A percentile compares a stretch with the other conserved stretches of the same genome.
phyloP scores from a whole-genome alignment of 768 basidiomycete genomes.

The Fibroporia radiculosa region DNA sequence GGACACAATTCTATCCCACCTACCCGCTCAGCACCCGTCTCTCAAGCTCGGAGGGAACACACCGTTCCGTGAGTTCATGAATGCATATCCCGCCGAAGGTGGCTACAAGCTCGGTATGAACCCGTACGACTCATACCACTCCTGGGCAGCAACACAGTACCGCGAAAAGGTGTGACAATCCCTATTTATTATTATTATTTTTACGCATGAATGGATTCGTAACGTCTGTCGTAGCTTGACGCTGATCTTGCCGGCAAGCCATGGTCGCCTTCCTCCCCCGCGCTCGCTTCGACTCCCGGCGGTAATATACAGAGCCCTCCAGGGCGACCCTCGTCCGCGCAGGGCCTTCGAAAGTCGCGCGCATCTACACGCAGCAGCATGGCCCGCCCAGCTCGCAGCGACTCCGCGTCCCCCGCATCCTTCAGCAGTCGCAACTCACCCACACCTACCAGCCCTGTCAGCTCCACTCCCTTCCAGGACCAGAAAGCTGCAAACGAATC shows the following conservation, averaged over 20 bases:
- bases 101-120: conserved; percentile 59
- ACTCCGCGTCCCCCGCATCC: conserved; percentile 50
- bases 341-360: conserved; percentile 84
- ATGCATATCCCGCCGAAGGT: conserved; percentile 61
- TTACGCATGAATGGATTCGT: background rate
- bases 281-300: conserved; percentile 34
- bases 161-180: conserved; percentile 86
- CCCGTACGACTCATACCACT: conserved; percentile 77
- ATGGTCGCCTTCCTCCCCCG: conserved; percentile 74
- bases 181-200: conserved; percentile 12
- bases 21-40: conserved; percentile 1
- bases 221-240: conserved; percentile 54
- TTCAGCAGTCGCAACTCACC: conserved; percentile 30
- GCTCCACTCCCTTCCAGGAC: conserved; percentile 33
- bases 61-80: conserved; percentile 73
- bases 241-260: conserved; percentile 63
- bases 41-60: conserved; percentile 80
- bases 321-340: conserved; percentile 61
- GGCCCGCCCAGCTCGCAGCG: conserved; percentile 39
- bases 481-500: conserved; percentile 79
- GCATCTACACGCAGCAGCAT: conserved; percentile 51
- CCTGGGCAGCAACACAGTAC: conserved; percentile 93
- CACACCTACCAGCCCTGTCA: conserved; percentile 29
- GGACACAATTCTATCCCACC: background rate
- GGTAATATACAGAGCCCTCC: conserved; percentile 34